These are phyloP conservation scores for Aspergillus caelatus DNA, from an alignment of 2,329 filamentous ascomycete genomes.

Conservation along the genomic window DNA sequence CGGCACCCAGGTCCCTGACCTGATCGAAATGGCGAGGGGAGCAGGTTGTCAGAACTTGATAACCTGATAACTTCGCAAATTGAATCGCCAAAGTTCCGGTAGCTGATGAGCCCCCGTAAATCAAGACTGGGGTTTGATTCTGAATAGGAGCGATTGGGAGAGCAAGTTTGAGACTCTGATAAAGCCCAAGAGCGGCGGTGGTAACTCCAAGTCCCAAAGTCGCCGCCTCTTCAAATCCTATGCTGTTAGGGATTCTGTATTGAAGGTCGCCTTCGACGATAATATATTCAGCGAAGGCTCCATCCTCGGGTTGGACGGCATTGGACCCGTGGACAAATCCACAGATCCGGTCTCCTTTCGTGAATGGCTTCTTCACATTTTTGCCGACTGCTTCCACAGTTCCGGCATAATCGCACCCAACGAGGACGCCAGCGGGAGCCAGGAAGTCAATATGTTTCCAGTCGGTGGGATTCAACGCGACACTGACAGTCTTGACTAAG, in stretches of 20 bases:
- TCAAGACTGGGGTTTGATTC: conserved; percentile 27
- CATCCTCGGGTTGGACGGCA: conserved; percentile 48
- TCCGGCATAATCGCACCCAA: conserved; percentile 60
- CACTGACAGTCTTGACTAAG: conserved; percentile 54
- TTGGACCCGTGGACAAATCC: conserved; percentile 54
- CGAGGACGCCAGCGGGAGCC: conserved; percentile 40
- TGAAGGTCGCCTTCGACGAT: conserved; percentile 54
- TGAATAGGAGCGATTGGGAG: conserved; percentile 27
- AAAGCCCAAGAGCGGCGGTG: conserved; percentile 53
- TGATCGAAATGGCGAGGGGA: conserved; percentile 37
- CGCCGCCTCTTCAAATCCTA: conserved; percentile 55
- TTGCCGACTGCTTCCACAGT: conserved; percentile 55
- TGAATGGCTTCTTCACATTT: conserved; percentile 49
- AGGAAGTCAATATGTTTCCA: conserved; percentile 53
- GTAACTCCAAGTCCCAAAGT: conserved; percentile 56
- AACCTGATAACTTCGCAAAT: conserved; percentile 40
- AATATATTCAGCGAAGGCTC: conserved; percentile 58
- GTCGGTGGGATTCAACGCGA: conserved; percentile 61
- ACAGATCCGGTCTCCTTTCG: conserved; percentile 56
- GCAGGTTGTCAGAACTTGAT: conserved; percentile 35
- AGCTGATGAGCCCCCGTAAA: conserved; percentile 44
- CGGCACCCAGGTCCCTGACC: conserved; percentile 36
- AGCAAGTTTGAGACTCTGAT: conserved; percentile 33
- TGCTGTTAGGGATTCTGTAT: conserved; percentile 49
- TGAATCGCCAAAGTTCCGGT: conserved; percentile 43